Percentiles rank a stretch among this genome's conserved stretches.
Conservation (phyloP, 1,284 basidiomycete species). For the Fistulinella cinereoalba region DNA sequence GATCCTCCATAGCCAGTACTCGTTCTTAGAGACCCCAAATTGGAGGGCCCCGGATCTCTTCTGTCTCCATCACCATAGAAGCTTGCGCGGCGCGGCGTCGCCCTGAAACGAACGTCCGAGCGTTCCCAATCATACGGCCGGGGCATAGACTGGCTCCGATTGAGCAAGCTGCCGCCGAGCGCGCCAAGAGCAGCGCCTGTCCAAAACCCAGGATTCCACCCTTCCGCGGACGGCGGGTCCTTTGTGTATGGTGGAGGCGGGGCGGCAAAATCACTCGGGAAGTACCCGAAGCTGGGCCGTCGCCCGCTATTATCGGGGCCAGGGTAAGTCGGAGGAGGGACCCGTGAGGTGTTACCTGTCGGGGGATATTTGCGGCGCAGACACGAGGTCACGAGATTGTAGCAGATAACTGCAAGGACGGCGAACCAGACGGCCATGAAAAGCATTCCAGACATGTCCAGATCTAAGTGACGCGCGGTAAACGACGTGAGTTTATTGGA, state of each 20-base stretch:
- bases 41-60: conserved; percentile 68
- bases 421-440: conserved; percentile 58
- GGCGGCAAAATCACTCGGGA: conserved; percentile 47
- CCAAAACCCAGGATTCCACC: conserved; percentile 75
- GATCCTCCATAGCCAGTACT: conserved; percentile 74
- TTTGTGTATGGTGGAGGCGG: conserved; percentile 82
- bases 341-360: conserved; percentile 22
- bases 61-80: conserved; percentile 47
- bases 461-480: conserved; percentile 29
- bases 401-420: conserved; percentile 54
- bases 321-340: conserved; percentile 32
- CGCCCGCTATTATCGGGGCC: conserved; percentile 24
- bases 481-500: background rate
- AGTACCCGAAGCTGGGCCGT: conserved; percentile 40
- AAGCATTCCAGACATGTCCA: conserved; percentile 42
- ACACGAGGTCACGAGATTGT: conserved; percentile 56
- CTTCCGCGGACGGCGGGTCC: conserved; percentile 26
- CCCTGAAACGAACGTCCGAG: conserved; percentile 28
- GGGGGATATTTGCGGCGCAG: conserved; percentile 31
- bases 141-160: conserved; percentile 34
- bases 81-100: conserved; percentile 25
- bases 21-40: conserved; percentile 59
- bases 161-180: conserved; percentile 57
- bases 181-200: conserved; percentile 72
- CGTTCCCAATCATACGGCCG: conserved; percentile 54